phyloP scores from a whole-genome alignment of 768 basidiomycete genomes.

The Rhodosporidiobolus sp. region DNA sequence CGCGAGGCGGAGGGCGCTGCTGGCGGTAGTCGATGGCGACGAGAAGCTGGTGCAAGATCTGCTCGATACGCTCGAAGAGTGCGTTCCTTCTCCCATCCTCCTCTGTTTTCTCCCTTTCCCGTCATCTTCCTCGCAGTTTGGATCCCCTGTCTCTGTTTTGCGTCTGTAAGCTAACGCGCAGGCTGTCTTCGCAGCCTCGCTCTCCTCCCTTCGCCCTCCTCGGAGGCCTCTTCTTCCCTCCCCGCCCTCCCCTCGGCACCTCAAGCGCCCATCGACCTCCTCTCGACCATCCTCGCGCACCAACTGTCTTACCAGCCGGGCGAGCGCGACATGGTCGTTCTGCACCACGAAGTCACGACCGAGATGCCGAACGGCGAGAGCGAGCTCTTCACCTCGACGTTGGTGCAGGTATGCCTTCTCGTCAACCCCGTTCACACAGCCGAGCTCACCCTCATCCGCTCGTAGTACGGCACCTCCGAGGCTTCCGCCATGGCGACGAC shows the following conservation, averaged over 20 bases:
- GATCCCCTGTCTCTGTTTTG: neutral
- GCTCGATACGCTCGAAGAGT: too few species aligned
- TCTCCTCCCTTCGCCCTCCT: too few species aligned
- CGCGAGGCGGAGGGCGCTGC: too few species aligned
- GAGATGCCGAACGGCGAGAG: constrained; percentile 6
- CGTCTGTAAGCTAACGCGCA: too few species aligned
- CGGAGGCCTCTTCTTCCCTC: neutral
- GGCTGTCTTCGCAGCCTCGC: constrained; percentile 3
- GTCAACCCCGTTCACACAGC: neutral
- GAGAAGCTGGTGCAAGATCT: too few species aligned
- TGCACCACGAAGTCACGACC: constrained; percentile 76
- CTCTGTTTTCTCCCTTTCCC: neutral
- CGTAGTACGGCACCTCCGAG: constrained; percentile 57
- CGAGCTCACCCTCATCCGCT: too few species aligned
- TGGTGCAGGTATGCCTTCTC: constrained; percentile 31
- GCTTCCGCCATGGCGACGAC: constrained; percentile 85
- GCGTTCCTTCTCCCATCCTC: too few species aligned
- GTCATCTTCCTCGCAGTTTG: constrained; percentile 4
- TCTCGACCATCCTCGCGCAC: constrained; percentile 68
- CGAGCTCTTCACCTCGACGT: constrained; percentile 29
- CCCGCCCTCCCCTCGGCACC: constrained; percentile 38
- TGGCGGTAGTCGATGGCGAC: neutral
- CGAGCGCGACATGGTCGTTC: constrained; percentile 83
- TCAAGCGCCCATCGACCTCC: constrained; percentile 62
- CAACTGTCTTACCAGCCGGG: constrained; percentile 64